Base-by-base conservation (phyloP, 2,329 filamentous ascomycete species). In the Cytospora leucostoma region DNA sequence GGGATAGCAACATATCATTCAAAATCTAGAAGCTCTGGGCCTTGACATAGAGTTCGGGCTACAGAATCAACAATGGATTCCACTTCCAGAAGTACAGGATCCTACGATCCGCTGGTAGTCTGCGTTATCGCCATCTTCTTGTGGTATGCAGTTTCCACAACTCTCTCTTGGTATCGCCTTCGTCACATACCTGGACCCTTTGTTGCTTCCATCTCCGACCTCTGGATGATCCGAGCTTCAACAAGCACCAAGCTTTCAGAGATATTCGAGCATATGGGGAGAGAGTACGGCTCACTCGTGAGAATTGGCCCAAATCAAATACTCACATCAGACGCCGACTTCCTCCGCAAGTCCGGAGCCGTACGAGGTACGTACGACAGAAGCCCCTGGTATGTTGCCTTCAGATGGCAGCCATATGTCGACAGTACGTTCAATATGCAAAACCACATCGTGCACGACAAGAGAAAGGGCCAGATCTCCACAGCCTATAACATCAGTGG, bases 271-370 rank as follows among this genome's bases (percentile, higher is more conserved):
- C 65, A 68, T 7, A 63, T 68, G 8, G 68, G 67, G 11, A 51
- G 67, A 11, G 65, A 61, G 8, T 71, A 73, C 59, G 72, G 73
- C 35, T 57, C 68, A 1, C 67, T 75, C 19, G 70, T 71, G 7
- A 72, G 76, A 54, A 68, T 79, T 49, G 76, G 75, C 7, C 76
- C 77, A 17, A 72, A 71, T 52, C 71, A 75, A 32, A 68, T 79
- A 10, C 65, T 75, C 13, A 78, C 75, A 1, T 70, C 71, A 56
- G 72, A 77, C 56, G 67, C 70, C 13, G 71, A 70, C 8, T 64
- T 75, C 4, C 63, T 77, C n/a, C 69, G 69, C 8, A 71, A 71
- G 21, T 71, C 73, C 51, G 68, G 67, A 2, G 70, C 67, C 15
- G 72, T 70, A 4, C 70, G 73, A 7, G 69, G 69, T 33, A 60